A percentile compares a stretch with the other conserved stretches of the same genome.
These are phyloP conservation scores for Psidium guajava DNA, from an alignment of 345 rosid species.

Conservation along the genomic window DNA sequence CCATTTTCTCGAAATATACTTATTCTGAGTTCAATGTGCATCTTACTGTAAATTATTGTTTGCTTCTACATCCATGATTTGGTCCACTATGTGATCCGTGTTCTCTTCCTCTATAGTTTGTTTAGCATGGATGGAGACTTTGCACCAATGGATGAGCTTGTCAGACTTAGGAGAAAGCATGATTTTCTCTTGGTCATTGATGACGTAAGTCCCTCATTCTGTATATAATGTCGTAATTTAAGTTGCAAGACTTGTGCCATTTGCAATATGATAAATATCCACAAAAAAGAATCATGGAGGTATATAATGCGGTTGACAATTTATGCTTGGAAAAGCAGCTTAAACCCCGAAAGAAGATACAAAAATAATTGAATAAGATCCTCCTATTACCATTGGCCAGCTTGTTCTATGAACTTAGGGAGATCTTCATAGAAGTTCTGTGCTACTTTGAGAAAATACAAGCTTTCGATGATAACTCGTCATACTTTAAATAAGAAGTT, in stretches of 20 bases:
- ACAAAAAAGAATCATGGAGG: background rate
- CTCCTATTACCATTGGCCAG: background rate
- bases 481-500: background rate
- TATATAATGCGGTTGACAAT: background rate
- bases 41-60: background rate
- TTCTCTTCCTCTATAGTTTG: constrained; percentile 33
- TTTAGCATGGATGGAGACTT: constrained; percentile 99
- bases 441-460: background rate
- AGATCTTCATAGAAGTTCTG: background rate
- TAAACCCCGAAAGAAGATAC: background rate
- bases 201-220: constrained; percentile 49
- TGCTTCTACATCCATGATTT: background rate
- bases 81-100: background rate
- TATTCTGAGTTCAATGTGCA: background rate
- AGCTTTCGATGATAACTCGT: background rate
- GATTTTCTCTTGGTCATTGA: constrained; percentile 76
- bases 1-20: background rate
- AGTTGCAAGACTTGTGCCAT: background rate
- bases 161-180: constrained; percentile 58
- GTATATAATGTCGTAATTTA: background rate
- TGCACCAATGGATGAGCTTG: constrained; percentile 84
- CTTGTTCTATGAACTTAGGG: background rate
- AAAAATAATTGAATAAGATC: background rate
- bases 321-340: background rate
- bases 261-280: background rate